Evolutionary conservation across 1,284 basidiomycete species (phyloP).

Genomic region (Termitomyces sp.): DNA sequence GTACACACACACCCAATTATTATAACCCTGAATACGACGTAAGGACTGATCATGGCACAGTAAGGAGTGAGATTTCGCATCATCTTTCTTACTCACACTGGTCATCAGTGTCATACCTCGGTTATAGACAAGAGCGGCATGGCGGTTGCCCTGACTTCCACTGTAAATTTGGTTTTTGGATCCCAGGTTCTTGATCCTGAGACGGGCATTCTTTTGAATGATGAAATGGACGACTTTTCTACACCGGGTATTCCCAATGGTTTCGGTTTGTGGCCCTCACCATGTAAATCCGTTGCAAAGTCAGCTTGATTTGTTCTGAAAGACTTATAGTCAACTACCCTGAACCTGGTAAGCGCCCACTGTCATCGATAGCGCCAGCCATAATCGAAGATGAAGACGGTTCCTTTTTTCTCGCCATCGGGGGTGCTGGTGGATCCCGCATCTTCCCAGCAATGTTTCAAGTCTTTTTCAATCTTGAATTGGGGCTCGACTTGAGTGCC

Average conservation of each 20-base stretch:
- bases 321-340: conserved; percentile 74
- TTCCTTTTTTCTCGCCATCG: conserved; percentile 66
- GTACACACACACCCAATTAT: conserved; percentile 75
- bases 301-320: neutral
- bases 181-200: conserved; percentile 77
- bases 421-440: conserved; percentile 85
- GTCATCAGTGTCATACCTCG: conserved; percentile 69
- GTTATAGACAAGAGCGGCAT: conserved; percentile 81
- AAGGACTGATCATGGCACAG: conserved; percentile 81
- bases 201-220: conserved; percentile 86
- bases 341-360: conserved; percentile 77
- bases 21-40: conserved; percentile 83
- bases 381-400: conserved; percentile 77
- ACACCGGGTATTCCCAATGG: conserved; percentile 78
- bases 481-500: conserved; percentile 73
- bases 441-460: conserved; percentile 84
- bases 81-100: neutral
- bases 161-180: conserved; percentile 88
- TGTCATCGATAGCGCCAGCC: conserved; percentile 79
- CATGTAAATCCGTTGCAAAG: conserved; percentile 43
- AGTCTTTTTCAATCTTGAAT: conserved; percentile 76
- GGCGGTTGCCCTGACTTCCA: conserved; percentile 81
- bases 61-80: conserved; percentile 27
- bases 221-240: conserved; percentile 93
- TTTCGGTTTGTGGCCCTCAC: conserved; percentile 84